Evolutionary conservation across 441 rosid species (phyloP).

Genomic region (Daphne laureola): DNA sequence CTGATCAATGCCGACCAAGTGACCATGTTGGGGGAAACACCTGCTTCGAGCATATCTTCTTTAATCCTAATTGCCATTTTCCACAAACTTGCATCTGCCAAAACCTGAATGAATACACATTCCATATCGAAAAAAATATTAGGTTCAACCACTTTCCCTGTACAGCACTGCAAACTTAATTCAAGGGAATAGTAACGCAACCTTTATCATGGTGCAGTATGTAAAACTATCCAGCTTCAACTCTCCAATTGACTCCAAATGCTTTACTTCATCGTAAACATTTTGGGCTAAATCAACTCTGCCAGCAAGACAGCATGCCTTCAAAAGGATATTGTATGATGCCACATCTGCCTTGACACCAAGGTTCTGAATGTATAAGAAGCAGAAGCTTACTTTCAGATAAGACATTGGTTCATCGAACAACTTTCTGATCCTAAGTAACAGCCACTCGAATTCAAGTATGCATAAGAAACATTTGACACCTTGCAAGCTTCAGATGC

Average conservation of each 20-base stretch:
- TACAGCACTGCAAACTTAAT: slow-evolving; percentile 1
- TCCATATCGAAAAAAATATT: slow-evolving; percentile 6
- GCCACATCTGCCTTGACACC: slow-evolving; percentile 63
- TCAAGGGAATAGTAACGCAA: slow-evolving; percentile 19
- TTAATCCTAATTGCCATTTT: slow-evolving; percentile 76
- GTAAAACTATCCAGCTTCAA: slow-evolving; percentile 82
- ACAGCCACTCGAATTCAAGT: too few relatives aligned
- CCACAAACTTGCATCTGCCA: slow-evolving; percentile 92
- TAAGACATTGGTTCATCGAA: too few relatives aligned
- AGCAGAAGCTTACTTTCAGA: slow-evolving; percentile 7
- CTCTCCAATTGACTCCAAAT: slow-evolving; percentile 54
- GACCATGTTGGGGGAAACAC: slow-evolving; percentile 61
- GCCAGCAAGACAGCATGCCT: slow-evolving; percentile 84
- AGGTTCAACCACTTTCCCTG: not conserved
- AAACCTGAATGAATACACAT: slow-evolving; percentile 40
- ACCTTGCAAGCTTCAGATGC: too few relatives aligned
- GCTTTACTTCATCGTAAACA: slow-evolving; percentile 64
- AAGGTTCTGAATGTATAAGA: slow-evolving; percentile 44
- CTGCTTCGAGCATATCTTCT: slow-evolving; percentile 78
- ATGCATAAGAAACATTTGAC: too few relatives aligned
- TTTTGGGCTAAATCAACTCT: slow-evolving; percentile 84
- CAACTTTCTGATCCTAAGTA: too few relatives aligned
- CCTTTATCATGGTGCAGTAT: slow-evolving; percentile 90
- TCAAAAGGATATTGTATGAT: slow-evolving; percentile 84
- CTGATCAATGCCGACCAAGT: slow-evolving; percentile 94